Evolutionary conservation across 495 filamentous ascomycete genomes (phyloP), one percentile per base, ranked within the genome.

Genomic region (Thermothielavioides terrestris): DNA sequence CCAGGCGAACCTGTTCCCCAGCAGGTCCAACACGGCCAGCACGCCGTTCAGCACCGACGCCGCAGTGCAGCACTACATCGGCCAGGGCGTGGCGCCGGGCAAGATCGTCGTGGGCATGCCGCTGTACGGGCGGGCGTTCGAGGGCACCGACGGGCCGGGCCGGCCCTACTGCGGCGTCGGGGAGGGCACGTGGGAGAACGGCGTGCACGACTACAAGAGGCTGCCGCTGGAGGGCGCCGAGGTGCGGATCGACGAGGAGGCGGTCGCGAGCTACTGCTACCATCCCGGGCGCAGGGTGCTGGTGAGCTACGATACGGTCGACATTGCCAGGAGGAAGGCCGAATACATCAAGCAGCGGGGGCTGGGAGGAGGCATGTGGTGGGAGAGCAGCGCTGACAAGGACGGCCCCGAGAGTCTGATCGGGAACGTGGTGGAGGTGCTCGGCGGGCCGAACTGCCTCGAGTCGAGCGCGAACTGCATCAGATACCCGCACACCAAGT

Each of bases 51-150:
- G 71, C 68, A 84, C 83, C n/a, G 72, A 79, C 10, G 67, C 70
- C 20, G 88, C 88, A 1, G 68, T 88, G 2, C 67, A 77, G 17
- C 72, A 83, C 56, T 96, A 95, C 69, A 68, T 78, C 42, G 64
- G 65, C 1, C 70, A 72, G 12, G 86, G 85, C 0, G 80, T 96
- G 0, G 60, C 66, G 0, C 54, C 76, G 0, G 46, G 65, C 42
- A 94, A 95, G 69, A 82, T 97, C 39, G 81, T 95, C 7, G 59
- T 96, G 27, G 92, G 91, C 14, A 90, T 95, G 83, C 91, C 92
- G 9, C 68, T 96, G 7, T 97, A 96, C 59, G 91, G 92, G 9
- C 81, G 91, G 7, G 80, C 90, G 8, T 97, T 96, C 60, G 70
- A 79, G 54, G 72, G 77, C 31, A 95, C 92, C 0, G 73, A 82